A percentile compares a stretch with the other conserved stretches of the same genome.
These are phyloP conservation scores for Corrigiola litoralis DNA, from an alignment of 179 eudicot species.

Conservation along the genomic window DNA sequence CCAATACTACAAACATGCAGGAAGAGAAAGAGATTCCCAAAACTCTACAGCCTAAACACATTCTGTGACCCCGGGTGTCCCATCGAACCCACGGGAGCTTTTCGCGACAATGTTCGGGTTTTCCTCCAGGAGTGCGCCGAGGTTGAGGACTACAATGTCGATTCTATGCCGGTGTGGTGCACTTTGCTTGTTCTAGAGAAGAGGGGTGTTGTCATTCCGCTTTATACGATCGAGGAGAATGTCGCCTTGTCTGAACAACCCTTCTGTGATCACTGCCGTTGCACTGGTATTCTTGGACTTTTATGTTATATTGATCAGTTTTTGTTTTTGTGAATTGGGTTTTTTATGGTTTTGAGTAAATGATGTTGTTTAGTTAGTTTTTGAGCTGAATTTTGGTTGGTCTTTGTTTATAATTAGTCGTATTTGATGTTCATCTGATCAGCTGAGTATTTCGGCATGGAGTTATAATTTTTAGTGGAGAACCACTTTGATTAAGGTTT, in stretches of 20 bases:
- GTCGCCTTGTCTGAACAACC: slow-evolving; percentile 51
- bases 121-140: slow-evolving; percentile 67
- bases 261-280: slow-evolving; percentile 77
- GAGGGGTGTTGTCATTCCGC: slow-evolving; percentile 56
- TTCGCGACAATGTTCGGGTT: slow-evolving; percentile 55
- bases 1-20: slow-evolving; percentile 29
- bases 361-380: background rate
- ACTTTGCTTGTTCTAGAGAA: slow-evolving; percentile 56
- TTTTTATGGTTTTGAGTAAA: background rate
- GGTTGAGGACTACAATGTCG: slow-evolving; percentile 46
- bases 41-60: slow-evolving; percentile 45
- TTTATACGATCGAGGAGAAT: slow-evolving; percentile 64
- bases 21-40: slow-evolving; percentile 45
- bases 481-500: no score
- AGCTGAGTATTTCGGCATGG: no score
- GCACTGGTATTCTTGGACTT: slow-evolving; percentile 33
- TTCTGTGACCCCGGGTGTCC: slow-evolving; percentile 64
- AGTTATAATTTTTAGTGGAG: no score
- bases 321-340: slow-evolving; percentile 10
- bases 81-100: slow-evolving; percentile 39
- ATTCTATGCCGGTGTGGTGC: slow-evolving; percentile 66
- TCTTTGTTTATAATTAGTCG: background rate
- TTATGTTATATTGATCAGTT: background rate
- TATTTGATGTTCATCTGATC: no score
- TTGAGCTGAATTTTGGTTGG: background rate